A percentile compares a stretch with the other conserved stretches of the same genome.
Evolutionary conservation across 345 rosid species (phyloP).

Genomic region (Streptanthus diversifolius): DNA sequence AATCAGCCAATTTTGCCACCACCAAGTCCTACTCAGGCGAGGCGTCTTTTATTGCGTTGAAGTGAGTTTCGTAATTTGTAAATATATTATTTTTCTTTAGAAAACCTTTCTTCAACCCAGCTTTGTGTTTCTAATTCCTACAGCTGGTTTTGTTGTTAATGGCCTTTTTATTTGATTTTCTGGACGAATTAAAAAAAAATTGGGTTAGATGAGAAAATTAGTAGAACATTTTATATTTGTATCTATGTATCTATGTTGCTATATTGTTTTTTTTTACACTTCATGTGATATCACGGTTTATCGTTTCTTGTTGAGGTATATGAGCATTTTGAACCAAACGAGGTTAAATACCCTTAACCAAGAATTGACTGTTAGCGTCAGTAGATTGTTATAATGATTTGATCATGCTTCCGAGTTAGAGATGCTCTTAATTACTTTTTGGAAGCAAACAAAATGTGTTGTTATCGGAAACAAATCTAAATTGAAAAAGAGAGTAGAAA

Average conservation of each 20-base stretch:
- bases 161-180: slow-evolving; percentile 1
- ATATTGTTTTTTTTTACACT: not conserved
- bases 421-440: too few species aligned
- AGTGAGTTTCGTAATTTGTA: slow-evolving; percentile 22
- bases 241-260: slow-evolving; percentile 9
- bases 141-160: slow-evolving; percentile 10
- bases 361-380: too few species aligned
- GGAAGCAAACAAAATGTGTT: too few species aligned
- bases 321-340: not conserved
- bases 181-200: not conserved
- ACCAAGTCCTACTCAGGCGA: slow-evolving; percentile 28
- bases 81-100: slow-evolving; percentile 16
- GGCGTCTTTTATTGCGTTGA: slow-evolving; percentile 36
- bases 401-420: too few species aligned
- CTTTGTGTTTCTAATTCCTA: slow-evolving; percentile 13
- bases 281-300: not conserved
- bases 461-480: too few species aligned
- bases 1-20: slow-evolving; percentile 16
- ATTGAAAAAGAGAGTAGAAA: too few species aligned
- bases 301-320: not conserved
- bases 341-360: not conserved
- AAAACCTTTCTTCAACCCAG: not conserved
- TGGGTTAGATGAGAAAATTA: slow-evolving; percentile 15
- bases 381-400: too few species aligned
- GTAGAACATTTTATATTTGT: slow-evolving; percentile 1